Evolutionary conservation across 805 yeast species (phyloP).

Genomic region (Candida odintsovae): DNA sequence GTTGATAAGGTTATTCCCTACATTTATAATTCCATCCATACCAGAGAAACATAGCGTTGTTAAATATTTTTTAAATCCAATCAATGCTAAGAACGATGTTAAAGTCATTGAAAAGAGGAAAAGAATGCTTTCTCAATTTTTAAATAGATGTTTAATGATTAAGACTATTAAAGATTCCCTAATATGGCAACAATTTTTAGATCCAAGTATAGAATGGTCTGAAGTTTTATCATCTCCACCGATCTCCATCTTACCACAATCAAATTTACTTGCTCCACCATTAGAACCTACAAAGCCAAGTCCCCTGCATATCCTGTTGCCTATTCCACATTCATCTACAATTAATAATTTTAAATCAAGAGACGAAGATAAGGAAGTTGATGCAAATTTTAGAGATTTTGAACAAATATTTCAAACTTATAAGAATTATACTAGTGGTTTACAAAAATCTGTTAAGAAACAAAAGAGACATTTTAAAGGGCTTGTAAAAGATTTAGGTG

Average conservation of each 20-base stretch:
- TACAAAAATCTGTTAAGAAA: slow-evolving; percentile 20
- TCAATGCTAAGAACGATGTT: slow-evolving; percentile 36
- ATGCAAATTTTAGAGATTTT: slow-evolving; percentile 19
- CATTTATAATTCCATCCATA: slow-evolving; percentile 85
- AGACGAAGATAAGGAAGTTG: slow-evolving; percentile 12
- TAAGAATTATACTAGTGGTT: slow-evolving; percentile 18
- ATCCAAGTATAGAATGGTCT: slow-evolving; percentile 79
- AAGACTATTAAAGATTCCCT: slow-evolving; percentile 49
- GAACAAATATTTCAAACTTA: slow-evolving; percentile 21
- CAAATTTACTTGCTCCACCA: slow-evolving; percentile 56
- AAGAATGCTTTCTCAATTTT: slow-evolving; percentile 67
- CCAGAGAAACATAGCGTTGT: slow-evolving; percentile 78
- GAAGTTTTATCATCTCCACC: slow-evolving; percentile 63
- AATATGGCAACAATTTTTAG: slow-evolving; percentile 72
- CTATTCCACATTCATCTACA: slow-evolving; percentile 45
- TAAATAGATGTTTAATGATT: slow-evolving; percentile 66
- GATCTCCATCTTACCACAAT: slow-evolving; percentile 44
- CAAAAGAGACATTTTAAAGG: slow-evolving; percentile 39
- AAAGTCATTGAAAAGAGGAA: slow-evolving; percentile 62
- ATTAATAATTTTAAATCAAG: slow-evolving; percentile 22
- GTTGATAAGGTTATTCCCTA: slow-evolving; percentile 70
- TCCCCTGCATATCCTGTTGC: slow-evolving; percentile 56
- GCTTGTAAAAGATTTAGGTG: slow-evolving; percentile 60
- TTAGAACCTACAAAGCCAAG: slow-evolving; percentile 50
- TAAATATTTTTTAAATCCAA: slow-evolving; percentile 36